Evolutionary conservation across 208 protist species (phyloP), one percentile per base, ranked within the genome.

Genomic region (Zelonia costaricensis): DNA sequence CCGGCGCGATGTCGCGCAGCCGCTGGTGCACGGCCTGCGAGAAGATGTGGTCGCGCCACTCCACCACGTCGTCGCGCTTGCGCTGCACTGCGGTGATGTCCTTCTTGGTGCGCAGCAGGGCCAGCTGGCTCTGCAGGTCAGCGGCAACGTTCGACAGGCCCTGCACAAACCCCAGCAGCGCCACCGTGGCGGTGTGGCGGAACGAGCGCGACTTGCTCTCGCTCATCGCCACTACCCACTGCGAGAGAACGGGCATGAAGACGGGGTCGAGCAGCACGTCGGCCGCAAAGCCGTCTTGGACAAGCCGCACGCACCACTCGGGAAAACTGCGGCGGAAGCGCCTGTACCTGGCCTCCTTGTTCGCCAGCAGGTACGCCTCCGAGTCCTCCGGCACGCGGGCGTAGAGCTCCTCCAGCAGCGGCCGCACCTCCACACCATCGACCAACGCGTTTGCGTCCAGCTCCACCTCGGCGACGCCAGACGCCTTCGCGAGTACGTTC

Each of bases 161-260:
- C n/a, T 88, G 63, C 33, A 93, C 65, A 58, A 95, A 69, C 31
- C 76, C 69, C 12, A 95, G 69, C 9, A 94, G 45, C 23, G 81
- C 77, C 7, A 86, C 71, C 10, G 84, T 92, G 6, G 87, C 74
- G 8, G 91, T 95, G 74, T 97, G 91, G 25, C 91, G 88, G 52
- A 94, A 95, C 28, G 76, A 70, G 12, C 91, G 76, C 23, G 77
- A 80, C 74, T 93, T 97, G 72, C 91, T 94, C 72, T 94, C 91
- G 53, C 76, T 87, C 86, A 97, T 97, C 27, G 83, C 78, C 9
- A 93, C 70, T 16, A 95, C n/a, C 88, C 91, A 97, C 57, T 84
- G 82, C 35, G 78, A 45, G 3, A 91, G 47, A 12, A 77, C 76
- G 0, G 85, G 78, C 12, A 94, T 59, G 33, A 94, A 78, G 10